These are phyloP conservation scores for Pseudogymnoascus sp. DNA, from an alignment of 2,329 filamentous ascomycete species.

Conservation along the genomic window DNA sequence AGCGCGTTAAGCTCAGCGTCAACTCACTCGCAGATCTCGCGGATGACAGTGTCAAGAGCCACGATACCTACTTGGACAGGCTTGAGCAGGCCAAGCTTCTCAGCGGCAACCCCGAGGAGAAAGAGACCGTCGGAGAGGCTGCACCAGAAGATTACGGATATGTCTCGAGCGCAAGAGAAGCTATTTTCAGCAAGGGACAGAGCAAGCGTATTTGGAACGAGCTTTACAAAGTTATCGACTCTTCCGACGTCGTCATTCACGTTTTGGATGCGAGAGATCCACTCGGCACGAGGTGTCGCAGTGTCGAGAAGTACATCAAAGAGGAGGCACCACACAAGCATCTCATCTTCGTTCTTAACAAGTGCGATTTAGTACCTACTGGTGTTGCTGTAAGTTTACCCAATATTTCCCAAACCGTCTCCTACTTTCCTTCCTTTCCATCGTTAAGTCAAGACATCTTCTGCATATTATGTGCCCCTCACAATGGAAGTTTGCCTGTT, in stretches of 20 bases:
- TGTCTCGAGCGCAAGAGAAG: constrained; percentile 62
- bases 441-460: constrained; percentile 87
- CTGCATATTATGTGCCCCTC: constrained; percentile 49
- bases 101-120: constrained; percentile 53
- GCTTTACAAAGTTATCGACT: constrained; percentile 89
- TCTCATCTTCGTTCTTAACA: constrained; percentile 81
- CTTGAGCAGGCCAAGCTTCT: constrained; percentile 71
- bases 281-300: constrained; percentile 79
- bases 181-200: constrained; percentile 90
- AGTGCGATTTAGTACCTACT: constrained; percentile 87
- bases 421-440: constrained; percentile 22
- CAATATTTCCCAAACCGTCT: constrained; percentile 15
- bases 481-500: constrained; percentile 86
- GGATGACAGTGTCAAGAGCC: constrained; percentile 68
- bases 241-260: constrained; percentile 92
- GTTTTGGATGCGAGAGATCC: constrained; percentile 86
- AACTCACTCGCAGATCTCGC: constrained; percentile 76
- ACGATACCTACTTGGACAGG: constrained; percentile 73
- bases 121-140: constrained; percentile 39
- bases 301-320: constrained; percentile 85
- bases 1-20: constrained; percentile 82
- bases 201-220: constrained; percentile 97
- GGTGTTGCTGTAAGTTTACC: constrained; percentile 81
- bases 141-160: constrained; percentile 35
- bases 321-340: constrained; percentile 96